Evolutionary conservation across 2,329 filamentous ascomycete genomes (phyloP), one percentile per base, ranked within the genome.

Genomic region (Ilyonectria mors-panacis): DNA sequence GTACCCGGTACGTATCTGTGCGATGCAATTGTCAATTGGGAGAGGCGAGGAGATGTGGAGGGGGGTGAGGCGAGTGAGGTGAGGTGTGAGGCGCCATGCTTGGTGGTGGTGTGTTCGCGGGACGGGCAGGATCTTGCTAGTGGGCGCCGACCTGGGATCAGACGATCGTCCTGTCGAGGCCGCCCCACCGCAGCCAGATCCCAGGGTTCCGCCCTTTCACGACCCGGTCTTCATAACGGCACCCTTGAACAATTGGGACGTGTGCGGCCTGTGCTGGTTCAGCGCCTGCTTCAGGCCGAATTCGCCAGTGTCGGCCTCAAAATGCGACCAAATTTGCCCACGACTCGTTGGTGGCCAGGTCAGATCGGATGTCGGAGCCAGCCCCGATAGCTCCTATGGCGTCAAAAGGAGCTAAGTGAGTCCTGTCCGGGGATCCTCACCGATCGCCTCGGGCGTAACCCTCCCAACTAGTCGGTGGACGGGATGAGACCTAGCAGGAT

Each of bases 101-200:
- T 54, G 35, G 37, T 59, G 65, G 64, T 66, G 73, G 72, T 75
- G 70, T 73, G 73, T 69, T 68, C 65, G 70, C 74, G 74, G 74
- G 74, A 76, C 74, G 74, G 74, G 72, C 74, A 76, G 74, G 72
- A 76, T 76, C 74, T 76, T 57, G 68, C 70, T 76, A 76, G 74
- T 55, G 73, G 58, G 66, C 63, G 68, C 63, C 63, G 72, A 65
- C 67, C 73, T 71, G 65, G 70, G 73, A 76, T 76, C 74, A 76
- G 74, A 74, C 74, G 74, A 76, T 76, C 74, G 74, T 68, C 70
- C 62, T 75, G 70, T 75, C 68, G 66, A 75, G 48, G 56, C 56
- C 57, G 69, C 72, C 72, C 74, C 74, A 73, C 72, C 63, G 47
- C 67, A 74, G 74, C 71, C 74, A 76, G 74, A 76, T 76, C 74